Conservation (phyloP, 129 eudicot species). For the Logfia minima region DNA sequence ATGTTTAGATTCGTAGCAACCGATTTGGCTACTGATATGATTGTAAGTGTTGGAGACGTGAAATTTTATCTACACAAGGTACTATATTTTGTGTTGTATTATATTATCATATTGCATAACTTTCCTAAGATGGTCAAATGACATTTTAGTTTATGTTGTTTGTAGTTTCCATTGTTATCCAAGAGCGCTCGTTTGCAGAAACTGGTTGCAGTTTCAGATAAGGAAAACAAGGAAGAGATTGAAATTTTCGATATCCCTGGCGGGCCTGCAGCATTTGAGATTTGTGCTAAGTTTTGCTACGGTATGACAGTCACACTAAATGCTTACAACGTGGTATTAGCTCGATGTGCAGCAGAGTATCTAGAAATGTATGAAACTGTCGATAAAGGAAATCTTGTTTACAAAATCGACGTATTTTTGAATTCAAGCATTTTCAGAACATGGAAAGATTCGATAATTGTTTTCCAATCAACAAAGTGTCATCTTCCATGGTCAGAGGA, state of each 20-base stretch:
- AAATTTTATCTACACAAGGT: constrained; percentile 92
- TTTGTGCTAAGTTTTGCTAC: constrained; percentile 78
- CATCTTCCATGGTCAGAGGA: constrained; percentile 85
- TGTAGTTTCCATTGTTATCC: constrained; percentile 84
- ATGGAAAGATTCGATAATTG: constrained; percentile 91
- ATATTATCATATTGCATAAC: neutral
- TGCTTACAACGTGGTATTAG: constrained; percentile 81
- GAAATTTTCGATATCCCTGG: constrained; percentile 67
- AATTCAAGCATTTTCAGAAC: constrained; percentile 74
- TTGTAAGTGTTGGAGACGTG: constrained; percentile 63
- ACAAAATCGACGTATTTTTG: constrained; percentile 79
- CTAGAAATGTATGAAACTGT: constrained; percentile 81
- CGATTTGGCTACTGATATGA: constrained; percentile 69
- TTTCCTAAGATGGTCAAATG: constrained; percentile 9
- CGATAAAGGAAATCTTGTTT: constrained; percentile 77
- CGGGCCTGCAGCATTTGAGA: constrained; percentile 81
- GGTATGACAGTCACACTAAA: constrained; percentile 87
- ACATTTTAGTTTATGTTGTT: neutral
- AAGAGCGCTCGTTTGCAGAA: constrained; percentile 76
- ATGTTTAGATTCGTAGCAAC: constrained; percentile 70
- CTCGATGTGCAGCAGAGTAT: constrained; percentile 90
- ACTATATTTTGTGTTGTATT: constrained; percentile 7
- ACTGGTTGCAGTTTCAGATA: constrained; percentile 49
- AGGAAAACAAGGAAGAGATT: constrained; percentile 52
- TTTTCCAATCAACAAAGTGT: constrained; percentile 72